phyloP scores from a whole-genome alignment of 805 yeast species.

The Danielia reshetovae region DNA sequence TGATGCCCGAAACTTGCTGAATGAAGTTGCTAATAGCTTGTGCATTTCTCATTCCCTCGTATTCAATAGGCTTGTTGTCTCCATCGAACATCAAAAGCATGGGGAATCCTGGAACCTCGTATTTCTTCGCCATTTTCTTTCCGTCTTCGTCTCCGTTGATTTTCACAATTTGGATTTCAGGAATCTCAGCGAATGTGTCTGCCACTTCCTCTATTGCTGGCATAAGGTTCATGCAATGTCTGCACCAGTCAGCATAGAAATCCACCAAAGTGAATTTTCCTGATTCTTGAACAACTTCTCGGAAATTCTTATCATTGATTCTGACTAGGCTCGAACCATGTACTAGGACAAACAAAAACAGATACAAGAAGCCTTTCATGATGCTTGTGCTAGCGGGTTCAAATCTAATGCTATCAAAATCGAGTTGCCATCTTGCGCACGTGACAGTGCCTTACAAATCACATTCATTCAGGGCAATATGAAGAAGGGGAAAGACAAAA shows the following conservation, averaged over 20 bases:
- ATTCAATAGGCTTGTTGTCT: conserved; percentile 49
- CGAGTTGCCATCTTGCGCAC: not conserved
- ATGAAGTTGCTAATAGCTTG: conserved; percentile 51
- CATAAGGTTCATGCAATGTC: conserved; percentile 57
- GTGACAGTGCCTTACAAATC: too few relatives aligned
- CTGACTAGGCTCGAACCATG: conserved; percentile 31
- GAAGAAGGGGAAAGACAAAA: not conserved
- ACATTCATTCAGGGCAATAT: not conserved
- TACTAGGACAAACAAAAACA: conserved; percentile 2
- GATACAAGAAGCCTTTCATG: conserved; percentile 7
- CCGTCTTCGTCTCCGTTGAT: conserved; percentile 59
- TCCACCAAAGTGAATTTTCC: conserved; percentile 42
- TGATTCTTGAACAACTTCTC: conserved; percentile 52
- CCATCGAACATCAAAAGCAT: conserved; percentile 57
- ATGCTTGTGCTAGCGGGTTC: not conserved
- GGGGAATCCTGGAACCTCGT: conserved; percentile 62
- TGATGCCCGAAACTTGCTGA: conserved; percentile 32
- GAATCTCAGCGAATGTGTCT: conserved; percentile 25
- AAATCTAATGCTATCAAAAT: too few relatives aligned
- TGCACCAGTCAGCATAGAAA: conserved; percentile 69
- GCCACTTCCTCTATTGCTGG: conserved; percentile 39
- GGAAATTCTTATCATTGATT: conserved; percentile 49
- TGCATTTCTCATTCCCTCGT: conserved; percentile 50
- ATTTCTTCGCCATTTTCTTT: conserved; percentile 45
- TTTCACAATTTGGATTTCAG: conserved; percentile 46